These are phyloP conservation scores for Agarophyton chilense DNA, from an alignment of 23 red algal species.

Conservation along the genomic window DNA sequence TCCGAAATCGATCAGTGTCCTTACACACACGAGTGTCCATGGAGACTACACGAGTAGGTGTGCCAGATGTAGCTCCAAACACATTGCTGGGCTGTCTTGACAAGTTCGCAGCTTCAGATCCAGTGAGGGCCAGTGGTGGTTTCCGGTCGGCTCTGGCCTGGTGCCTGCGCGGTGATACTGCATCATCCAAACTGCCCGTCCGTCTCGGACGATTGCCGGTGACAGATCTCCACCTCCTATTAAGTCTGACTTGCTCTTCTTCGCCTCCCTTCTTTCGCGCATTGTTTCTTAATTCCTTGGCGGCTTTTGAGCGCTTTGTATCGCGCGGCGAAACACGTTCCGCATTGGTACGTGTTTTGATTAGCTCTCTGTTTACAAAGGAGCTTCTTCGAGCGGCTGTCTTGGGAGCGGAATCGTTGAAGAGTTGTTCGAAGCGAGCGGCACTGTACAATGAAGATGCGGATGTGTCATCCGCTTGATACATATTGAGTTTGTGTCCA, in stretches of 20 bases:
- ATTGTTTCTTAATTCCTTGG: not conserved
- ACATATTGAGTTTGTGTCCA: conserved; percentile 26
- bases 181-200: conserved; percentile 25
- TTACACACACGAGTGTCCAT: conserved; percentile 19
- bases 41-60: conserved; percentile 21
- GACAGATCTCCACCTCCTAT: conserved; percentile 51
- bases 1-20: conserved; percentile 22
- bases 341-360: conserved; percentile 13
- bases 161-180: not conserved
- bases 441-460: conserved; percentile 7
- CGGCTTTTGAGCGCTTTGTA: not conserved
- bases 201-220: conserved; percentile 27
- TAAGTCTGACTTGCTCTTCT: conserved; percentile 36
- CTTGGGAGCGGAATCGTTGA: not conserved
- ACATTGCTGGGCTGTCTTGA: conserved; percentile 54
- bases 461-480: conserved; percentile 34
- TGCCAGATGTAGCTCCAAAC: conserved; percentile 5
- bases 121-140: conserved; percentile 32
- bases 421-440: conserved; percentile 27
- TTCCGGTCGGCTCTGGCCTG: conserved; percentile 11
- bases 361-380: conserved; percentile 10
- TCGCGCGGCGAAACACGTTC: not conserved
- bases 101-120: conserved; percentile 55
- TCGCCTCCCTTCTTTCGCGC: conserved; percentile 9
- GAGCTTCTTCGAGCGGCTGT: not conserved